Evolutionary conservation across 768 basidiomycete species (phyloP), one percentile per base, ranked within the genome.

Genomic region (Tremella fuciformis): DNA sequence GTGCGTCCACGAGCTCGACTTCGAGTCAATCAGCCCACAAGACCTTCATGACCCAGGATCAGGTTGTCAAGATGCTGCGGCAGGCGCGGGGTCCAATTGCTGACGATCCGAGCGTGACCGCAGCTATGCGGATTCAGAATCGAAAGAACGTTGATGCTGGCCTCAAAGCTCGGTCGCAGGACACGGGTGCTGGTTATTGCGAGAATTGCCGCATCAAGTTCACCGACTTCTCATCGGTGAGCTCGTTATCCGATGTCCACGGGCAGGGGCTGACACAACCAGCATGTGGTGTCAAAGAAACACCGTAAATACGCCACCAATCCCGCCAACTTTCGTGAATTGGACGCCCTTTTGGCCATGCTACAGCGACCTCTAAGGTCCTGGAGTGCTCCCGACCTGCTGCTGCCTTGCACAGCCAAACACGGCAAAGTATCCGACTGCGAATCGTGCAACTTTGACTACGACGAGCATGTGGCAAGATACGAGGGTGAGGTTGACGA

Each of bases 131-230:
- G 58, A 60, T 62, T 26, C 67, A 60, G 60, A 66, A 74, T 53
- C 60, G 67, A 29, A 53, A 65, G 16, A 72, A 70, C 48, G 67
- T 74, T 13, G 69, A 73, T 21, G 60, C 62, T 11, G 69, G 65
- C 1, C 46, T 71, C 47, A 67, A 61, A 40, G 59, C 55, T 4
- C 55, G 53, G 50, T 60, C 66, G 4, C 59, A 64, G 49, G 56
- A 65, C 15, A 52, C 57, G 62, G 97, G 96, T 69, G 88, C 93
- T 3, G 96, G 96, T 3, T 98, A 97, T 77, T 99, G 96, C 76
- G 96, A 99, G 77, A 93, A 91, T 74, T 99, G 96, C 76, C 84
- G 94, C 39, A 71, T 82, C 56, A 91, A 91, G 76, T 99, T 93
- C 70, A 85, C 87, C 0, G 87, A 94, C 76, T 94, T 98, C 68